phyloP scores from a whole-genome alignment of 2,329 filamentous ascomycete species.

The Fonsecaea erecta region DNA sequence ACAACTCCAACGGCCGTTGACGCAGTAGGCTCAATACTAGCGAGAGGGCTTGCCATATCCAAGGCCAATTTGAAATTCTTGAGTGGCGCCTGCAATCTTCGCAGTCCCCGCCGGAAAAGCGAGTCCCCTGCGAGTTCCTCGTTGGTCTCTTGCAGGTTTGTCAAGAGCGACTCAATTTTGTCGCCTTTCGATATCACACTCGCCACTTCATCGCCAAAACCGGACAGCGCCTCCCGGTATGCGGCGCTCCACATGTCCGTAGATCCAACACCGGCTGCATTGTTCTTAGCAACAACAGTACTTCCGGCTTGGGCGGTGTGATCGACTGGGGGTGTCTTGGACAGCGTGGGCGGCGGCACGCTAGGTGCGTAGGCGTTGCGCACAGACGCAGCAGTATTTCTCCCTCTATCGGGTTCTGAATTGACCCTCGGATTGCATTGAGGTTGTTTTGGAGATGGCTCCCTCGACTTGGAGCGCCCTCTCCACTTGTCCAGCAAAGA shows the following conservation, averaged over 20 bases:
- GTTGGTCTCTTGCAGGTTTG: neutral
- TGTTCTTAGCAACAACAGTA: neutral
- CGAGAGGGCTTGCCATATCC: neutral
- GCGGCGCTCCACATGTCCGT: neutral
- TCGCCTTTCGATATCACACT: neutral
- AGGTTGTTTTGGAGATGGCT: neutral
- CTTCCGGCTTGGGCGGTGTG: neutral
- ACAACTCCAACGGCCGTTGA: neutral
- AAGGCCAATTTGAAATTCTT: neutral
- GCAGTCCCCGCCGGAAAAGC: neutral
- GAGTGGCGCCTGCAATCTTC: neutral
- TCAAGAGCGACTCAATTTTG: neutral
- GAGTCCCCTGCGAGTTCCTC: neutral
- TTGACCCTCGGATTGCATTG: neutral
- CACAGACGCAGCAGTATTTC: no score
- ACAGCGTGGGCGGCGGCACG: neutral
- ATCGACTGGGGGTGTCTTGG: neutral
- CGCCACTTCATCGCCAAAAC: neutral
- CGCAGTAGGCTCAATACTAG: neutral
- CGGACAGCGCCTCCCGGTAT: neutral
- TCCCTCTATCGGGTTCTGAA: no score
- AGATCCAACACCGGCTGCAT: neutral
- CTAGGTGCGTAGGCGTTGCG: neutral
- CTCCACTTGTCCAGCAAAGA: neutral
- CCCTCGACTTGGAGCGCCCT: neutral